Conservation (phyloP, 257 asterid species). For the Apocynum venetum region DNA sequence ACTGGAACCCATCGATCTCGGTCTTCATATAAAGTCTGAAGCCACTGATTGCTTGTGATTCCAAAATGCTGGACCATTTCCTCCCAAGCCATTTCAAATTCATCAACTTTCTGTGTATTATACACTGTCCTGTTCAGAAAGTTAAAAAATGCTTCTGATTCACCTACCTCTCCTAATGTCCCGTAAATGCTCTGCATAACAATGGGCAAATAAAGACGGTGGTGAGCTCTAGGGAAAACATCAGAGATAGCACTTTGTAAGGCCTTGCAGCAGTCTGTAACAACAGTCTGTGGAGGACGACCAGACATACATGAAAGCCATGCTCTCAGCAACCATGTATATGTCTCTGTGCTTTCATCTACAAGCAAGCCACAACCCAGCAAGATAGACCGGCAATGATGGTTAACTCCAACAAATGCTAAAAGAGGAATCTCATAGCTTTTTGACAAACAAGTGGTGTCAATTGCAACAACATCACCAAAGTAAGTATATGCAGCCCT, state of each 20-base stretch:
- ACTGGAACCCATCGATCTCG: conserved; percentile 41
- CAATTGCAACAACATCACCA: conserved; percentile 34
- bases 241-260: conserved; percentile 38
- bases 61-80: conserved; percentile 34
- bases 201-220: conserved; percentile 27
- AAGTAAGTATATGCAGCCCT: conserved; percentile 34
- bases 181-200: conserved; percentile 26
- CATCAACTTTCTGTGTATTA: conserved; percentile 28
- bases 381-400: conserved; percentile 33
- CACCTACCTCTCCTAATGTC: conserved; percentile 25
- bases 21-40: conserved; percentile 33
- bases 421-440: conserved; percentile 30
- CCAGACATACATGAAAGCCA: conserved; percentile 43
- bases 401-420: conserved; percentile 32
- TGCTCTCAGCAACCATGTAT: conserved; percentile 40
- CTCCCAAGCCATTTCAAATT: conserved; percentile 38
- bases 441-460: conserved; percentile 33
- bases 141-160: conserved; percentile 21
- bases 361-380: conserved; percentile 34
- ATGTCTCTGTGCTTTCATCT: conserved; percentile 32
- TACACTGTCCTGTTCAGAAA: conserved; percentile 25
- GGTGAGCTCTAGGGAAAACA: conserved; percentile 39
- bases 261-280: conserved; percentile 32
- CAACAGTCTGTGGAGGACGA: conserved; percentile 38
- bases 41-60: conserved; percentile 24